Evolutionary conservation across 2,329 filamentous ascomycete species (phyloP).

Genomic region (Sporothrix euskadiensis): DNA sequence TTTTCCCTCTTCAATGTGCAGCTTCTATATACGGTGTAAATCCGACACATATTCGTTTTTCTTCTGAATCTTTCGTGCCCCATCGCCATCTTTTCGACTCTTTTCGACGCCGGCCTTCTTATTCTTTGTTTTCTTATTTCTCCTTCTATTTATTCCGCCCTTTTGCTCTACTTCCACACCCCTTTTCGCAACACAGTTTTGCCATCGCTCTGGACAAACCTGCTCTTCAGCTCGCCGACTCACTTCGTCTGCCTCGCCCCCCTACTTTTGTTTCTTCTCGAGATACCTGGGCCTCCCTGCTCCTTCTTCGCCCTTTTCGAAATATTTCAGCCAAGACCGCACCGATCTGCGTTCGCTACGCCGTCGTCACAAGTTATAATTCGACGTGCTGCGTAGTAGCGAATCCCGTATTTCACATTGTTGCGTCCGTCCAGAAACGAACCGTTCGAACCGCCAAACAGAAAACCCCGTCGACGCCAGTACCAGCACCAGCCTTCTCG

Average conservation of each 20-base stretch:
- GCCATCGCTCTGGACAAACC: background rate
- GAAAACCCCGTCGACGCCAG: background rate
- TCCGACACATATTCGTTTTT: background rate
- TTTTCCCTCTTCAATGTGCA: background rate
- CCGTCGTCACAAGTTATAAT: conserved; percentile 27
- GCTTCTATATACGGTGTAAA: conserved; percentile 13
- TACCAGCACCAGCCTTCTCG: conserved; percentile 1
- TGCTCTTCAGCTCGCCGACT: conserved; percentile 10
- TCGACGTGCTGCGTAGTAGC: conserved; percentile 29
- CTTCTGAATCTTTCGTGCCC: background rate
- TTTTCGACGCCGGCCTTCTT: background rate
- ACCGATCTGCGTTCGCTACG: conserved; percentile 1
- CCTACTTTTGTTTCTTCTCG: background rate
- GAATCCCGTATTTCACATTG: conserved; percentile 17
- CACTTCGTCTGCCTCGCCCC: background rate
- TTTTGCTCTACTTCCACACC: background rate
- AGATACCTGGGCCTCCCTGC: background rate
- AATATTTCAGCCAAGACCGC: background rate
- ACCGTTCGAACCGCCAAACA: background rate
- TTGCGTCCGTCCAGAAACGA: background rate
- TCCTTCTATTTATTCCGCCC: background rate
- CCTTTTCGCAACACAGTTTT: background rate
- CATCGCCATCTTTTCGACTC: background rate
- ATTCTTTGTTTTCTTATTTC: background rate
- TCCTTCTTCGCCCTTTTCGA: background rate